Conservation (phyloP, 495 filamentous ascomycete species). For the Hypoxylon subgilvum region DNA sequence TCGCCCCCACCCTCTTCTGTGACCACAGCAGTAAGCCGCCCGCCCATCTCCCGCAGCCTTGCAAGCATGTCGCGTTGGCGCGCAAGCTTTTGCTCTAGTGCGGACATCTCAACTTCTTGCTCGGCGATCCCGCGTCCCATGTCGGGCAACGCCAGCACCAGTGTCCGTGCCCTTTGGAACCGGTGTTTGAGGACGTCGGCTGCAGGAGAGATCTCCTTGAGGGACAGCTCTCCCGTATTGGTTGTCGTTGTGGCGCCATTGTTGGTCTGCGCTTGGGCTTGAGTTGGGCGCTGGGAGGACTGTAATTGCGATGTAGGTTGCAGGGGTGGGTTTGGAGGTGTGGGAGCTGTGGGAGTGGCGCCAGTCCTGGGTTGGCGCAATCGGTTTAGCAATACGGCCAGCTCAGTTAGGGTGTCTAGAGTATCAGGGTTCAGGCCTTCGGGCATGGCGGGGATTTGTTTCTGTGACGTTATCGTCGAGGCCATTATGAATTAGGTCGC, state of each 20-base stretch:
- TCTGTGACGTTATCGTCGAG: constrained; percentile 42
- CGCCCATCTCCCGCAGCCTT: constrained; percentile 51
- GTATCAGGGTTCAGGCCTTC: constrained; percentile 63
- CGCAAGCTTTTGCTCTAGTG: constrained; percentile 70
- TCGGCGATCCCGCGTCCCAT: constrained; percentile 73
- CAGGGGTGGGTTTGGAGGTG: constrained; percentile 23
- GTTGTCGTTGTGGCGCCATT: constrained; percentile 34
- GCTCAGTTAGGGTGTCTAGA: constrained; percentile 83
- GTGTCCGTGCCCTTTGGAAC: constrained; percentile 74
- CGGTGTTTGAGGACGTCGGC: constrained; percentile 77
- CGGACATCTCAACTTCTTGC: constrained; percentile 78
- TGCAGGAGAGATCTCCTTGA: constrained; percentile 78
- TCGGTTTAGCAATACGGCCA: constrained; percentile 76
- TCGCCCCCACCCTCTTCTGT: constrained; percentile 40
- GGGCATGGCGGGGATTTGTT: constrained; percentile 45
- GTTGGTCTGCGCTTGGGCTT: constrained; percentile 30
- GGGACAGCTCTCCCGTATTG: constrained; percentile 56
- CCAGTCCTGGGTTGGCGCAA: constrained; percentile 57
- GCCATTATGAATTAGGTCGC: constrained; percentile 24
- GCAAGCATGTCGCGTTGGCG: constrained; percentile 63
- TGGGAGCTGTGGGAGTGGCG: constrained; percentile 14
- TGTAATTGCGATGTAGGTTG: constrained; percentile 32
- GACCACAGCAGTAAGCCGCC: constrained; percentile 41
- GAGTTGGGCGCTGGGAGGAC: constrained; percentile 35
- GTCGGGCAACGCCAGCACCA: constrained; percentile 74